Conservation (phyloP, 2,329 filamentous ascomycete genomes). For the Alternaria panax region DNA sequence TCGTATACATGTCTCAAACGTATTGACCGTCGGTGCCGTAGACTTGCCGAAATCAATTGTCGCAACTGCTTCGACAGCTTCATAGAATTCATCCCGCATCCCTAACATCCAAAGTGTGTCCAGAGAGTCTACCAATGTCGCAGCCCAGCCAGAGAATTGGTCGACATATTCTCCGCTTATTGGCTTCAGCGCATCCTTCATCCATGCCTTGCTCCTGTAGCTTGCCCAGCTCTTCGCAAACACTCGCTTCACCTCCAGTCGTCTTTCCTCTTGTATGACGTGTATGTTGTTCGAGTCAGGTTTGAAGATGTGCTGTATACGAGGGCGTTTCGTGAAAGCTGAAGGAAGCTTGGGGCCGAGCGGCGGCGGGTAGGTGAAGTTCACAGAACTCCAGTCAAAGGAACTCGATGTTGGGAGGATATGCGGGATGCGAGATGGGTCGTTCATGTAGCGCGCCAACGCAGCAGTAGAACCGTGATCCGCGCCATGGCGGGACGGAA, state of each 20-base stretch:
- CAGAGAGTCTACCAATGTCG: slow-evolving; percentile 56
- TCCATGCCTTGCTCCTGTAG: slow-evolving; percentile 56
- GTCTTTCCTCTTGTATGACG: slow-evolving; percentile 34
- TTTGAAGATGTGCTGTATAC: slow-evolving; percentile 43
- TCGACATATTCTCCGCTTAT: slow-evolving; percentile 49
- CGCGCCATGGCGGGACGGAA: slow-evolving; percentile 5
- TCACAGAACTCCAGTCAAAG: slow-evolving; percentile 44
- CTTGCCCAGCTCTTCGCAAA: slow-evolving; percentile 55
- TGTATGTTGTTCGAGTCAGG: slow-evolving; percentile 26
- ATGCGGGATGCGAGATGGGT: slow-evolving; percentile 26
- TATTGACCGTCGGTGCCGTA: slow-evolving; percentile 53
- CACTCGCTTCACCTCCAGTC: slow-evolving; percentile 38
- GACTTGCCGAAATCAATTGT: slow-evolving; percentile 55
- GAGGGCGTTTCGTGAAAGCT: slow-evolving; percentile 38
- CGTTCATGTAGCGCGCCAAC: slow-evolving; percentile 46
- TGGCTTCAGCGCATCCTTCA: slow-evolving; percentile 56
- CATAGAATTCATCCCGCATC: slow-evolving; percentile 56
- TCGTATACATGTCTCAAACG: slow-evolving; percentile 60
- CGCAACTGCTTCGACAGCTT: slow-evolving; percentile 55
- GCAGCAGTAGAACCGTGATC: slow-evolving; percentile 27
- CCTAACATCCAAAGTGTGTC: slow-evolving; percentile 60
- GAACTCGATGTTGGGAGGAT: slow-evolving; percentile 37
- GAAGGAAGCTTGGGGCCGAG: slow-evolving; percentile 38
- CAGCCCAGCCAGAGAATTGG: slow-evolving; percentile 58
- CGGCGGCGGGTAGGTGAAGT: slow-evolving; percentile 38